Evolutionary conservation across 202 grass and related monocot genomes (phyloP).

Genomic region (Zoysia matrella): DNA sequence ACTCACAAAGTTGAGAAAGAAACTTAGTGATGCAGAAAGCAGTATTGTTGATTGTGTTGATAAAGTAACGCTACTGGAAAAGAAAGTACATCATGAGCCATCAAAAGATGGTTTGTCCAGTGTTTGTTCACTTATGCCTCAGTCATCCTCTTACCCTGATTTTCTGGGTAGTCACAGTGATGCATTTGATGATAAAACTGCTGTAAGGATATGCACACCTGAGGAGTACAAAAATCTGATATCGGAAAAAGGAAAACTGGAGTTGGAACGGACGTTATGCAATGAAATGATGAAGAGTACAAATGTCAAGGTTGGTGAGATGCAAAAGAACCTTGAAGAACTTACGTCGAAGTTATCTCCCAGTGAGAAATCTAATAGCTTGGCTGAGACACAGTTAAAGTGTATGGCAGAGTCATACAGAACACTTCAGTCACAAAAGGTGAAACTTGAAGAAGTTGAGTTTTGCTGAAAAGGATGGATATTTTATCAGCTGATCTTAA

Average conservation of each 20-base stretch:
- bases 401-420: constrained; percentile 91
- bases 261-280: constrained; percentile 60
- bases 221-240: constrained; percentile 67
- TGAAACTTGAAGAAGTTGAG: constrained; percentile 65
- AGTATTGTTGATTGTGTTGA: constrained; percentile 81
- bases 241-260: constrained; percentile 54
- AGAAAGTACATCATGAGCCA: constrained; percentile 60
- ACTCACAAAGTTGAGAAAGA: constrained; percentile 41
- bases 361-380: constrained; percentile 81
- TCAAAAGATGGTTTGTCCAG: background rate
- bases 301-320: constrained; percentile 56
- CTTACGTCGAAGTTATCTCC: constrained; percentile 66
- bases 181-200: constrained; percentile 47
- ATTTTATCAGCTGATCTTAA: constrained; percentile 56
- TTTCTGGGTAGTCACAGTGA: constrained; percentile 47
- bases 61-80: constrained; percentile 87
- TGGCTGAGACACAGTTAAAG: constrained; percentile 82
- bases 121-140: constrained; percentile 32
- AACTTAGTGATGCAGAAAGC: constrained; percentile 61
- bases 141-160: constrained; percentile 55
- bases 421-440: constrained; percentile 59
- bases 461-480: constrained; percentile 54
- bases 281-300: constrained; percentile 63
- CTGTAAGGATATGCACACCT: constrained; percentile 16
- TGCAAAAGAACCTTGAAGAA: constrained; percentile 56